These are phyloP conservation scores for Glomus cerebriforme DNA, from an alignment of 192 early-diverging fungal genomes.

Conservation along the genomic window DNA sequence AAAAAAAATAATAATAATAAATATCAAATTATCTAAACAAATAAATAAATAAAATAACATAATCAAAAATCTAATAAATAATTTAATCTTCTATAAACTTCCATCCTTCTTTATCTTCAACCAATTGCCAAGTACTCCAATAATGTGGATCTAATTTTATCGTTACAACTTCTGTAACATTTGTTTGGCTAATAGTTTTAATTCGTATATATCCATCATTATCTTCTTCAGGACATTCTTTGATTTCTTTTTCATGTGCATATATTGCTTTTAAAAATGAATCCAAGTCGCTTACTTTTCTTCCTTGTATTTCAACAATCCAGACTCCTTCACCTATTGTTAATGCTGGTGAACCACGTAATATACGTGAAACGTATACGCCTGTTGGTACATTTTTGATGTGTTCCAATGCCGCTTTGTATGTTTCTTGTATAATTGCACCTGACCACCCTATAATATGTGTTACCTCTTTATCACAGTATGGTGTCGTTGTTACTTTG, in stretches of 20 bases:
- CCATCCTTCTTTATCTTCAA: constrained; percentile 60
- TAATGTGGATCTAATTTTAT: constrained; percentile 75
- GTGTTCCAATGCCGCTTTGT: constrained; percentile 71
- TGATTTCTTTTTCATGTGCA: constrained; percentile 47
- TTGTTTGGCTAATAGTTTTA: constrained; percentile 56
- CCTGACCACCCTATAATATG: constrained; percentile 85
- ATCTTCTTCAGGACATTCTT: constrained; percentile 47
- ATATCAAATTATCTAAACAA: no score
- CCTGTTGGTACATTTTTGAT: constrained; percentile 61
- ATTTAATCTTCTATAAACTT: not conserved
- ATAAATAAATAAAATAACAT: no score
- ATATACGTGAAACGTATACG: constrained; percentile 62
- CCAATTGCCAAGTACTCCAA: constrained; percentile 71
- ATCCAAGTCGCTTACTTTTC: constrained; percentile 59
- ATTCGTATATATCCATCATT: constrained; percentile 52
- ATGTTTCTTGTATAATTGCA: constrained; percentile 73
- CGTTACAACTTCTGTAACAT: constrained; percentile 65
- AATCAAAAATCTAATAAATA: not conserved
- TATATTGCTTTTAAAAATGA: constrained; percentile 63
- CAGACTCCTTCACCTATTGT: constrained; percentile 64
- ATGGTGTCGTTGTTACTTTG: constrained; percentile 63
- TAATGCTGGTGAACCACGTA: constrained; percentile 67
- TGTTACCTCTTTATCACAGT: constrained; percentile 57
- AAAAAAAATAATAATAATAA: no score
- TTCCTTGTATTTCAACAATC: constrained; percentile 73